Conservation (phyloP, 345 rosid genomes). For the thale cress (Arabidopsis thaliana) region TAIR10.1 NC_003075.7:8788501-8789000, state of each 20-base stretch:
- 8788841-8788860: slow-evolving; percentile 31
- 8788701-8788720: too few relatives aligned
- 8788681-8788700: too few relatives aligned
- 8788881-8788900: slow-evolving; percentile 32
- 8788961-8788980: slow-evolving; percentile 20
- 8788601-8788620: too few relatives aligned
- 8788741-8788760: not conserved
- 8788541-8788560: too few relatives aligned
- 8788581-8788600: too few relatives aligned
- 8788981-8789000: slow-evolving; percentile 32
- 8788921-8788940: slow-evolving; percentile 27
- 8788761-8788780: not conserved
- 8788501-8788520: too few relatives aligned
- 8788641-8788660: too few relatives aligned
- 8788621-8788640: too few relatives aligned
- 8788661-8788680: too few relatives aligned
- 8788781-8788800: slow-evolving; percentile 11
- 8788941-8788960: slow-evolving; percentile 9
- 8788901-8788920: slow-evolving; percentile 17
- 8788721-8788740: too few relatives aligned
- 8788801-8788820: not conserved
- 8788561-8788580: too few relatives aligned
- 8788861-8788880: not conserved
- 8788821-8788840: slow-evolving; percentile 12
- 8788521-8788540: too few relatives aligned